phyloP scores from a whole-genome alignment of 1,284 basidiomycete genomes.

The Moesziomyces antarcticus region DNA sequence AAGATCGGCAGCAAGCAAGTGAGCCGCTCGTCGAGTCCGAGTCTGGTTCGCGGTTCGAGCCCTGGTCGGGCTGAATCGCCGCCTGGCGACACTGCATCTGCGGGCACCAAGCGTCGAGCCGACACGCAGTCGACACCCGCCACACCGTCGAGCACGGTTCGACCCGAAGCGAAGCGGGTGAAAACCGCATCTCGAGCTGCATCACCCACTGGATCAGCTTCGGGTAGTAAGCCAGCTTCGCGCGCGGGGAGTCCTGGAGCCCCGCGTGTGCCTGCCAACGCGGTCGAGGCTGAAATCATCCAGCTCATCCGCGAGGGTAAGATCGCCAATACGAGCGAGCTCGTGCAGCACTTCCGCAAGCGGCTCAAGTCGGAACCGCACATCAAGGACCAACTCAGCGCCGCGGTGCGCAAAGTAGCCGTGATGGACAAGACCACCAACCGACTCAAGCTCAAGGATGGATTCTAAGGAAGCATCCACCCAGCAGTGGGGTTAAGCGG shows the following conservation, averaged over 20 bases:
- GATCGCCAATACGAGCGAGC: constrained; percentile 53
- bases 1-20: constrained; percentile 53
- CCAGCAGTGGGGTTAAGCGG: too few relatives aligned
- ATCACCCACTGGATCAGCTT: constrained; percentile 21
- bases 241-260: constrained; percentile 45
- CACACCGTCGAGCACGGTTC: constrained; percentile 5
- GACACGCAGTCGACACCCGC: constrained; percentile 22
- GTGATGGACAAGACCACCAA: constrained; percentile 63
- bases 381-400: constrained; percentile 59
- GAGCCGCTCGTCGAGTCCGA: constrained; percentile 45
- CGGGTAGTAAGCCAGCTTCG: constrained; percentile 16
- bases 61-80: constrained; percentile 43
- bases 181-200: constrained; percentile 36
- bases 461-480: constrained; percentile 17
- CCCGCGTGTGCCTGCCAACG: constrained; percentile 34
- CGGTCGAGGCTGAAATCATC: constrained; percentile 58
- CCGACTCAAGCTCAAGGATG: constrained; percentile 58
- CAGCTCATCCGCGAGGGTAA: constrained; percentile 52
- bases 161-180: constrained; percentile 49
- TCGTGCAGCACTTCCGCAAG: constrained; percentile 61
- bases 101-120: constrained; percentile 29
- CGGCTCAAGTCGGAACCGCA: constrained; percentile 57
- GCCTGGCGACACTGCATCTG: constrained; percentile 16
- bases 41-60: constrained; percentile 24
- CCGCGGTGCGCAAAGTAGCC: constrained; percentile 56